A percentile compares a stretch with the other conserved stretches of the same genome.
Evolutionary conservation across 2,329 filamentous ascomycete genomes (phyloP).

Genomic region (Fusarium cyanostomum): DNA sequence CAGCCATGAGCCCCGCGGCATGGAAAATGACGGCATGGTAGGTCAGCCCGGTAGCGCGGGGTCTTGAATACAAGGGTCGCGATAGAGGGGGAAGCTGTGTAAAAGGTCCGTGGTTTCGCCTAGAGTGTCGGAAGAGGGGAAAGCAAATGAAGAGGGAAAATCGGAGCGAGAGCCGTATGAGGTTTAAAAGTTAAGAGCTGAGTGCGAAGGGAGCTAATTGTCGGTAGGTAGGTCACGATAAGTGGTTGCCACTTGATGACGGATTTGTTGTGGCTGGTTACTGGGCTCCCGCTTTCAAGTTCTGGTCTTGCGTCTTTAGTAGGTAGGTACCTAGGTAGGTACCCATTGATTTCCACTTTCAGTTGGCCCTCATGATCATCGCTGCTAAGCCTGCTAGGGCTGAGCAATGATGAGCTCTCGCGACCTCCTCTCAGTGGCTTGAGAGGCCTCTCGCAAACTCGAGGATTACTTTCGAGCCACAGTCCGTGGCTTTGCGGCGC

Average conservation of each 20-base stretch:
- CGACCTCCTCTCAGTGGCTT: background rate
- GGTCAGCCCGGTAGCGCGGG: constrained; percentile 42
- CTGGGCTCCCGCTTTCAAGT: constrained; percentile 15
- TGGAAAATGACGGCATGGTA: constrained; percentile 58
- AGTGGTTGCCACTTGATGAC: constrained; percentile 42
- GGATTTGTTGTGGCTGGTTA: constrained; percentile 40
- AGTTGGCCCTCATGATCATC: constrained; percentile 1
- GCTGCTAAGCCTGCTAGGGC: constrained; percentile 1
- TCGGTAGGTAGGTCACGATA: constrained; percentile 15
- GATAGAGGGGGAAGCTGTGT: constrained; percentile 1
- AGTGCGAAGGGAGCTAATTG: constrained; percentile 13
- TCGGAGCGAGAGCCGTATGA: background rate
- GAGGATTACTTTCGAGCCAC: constrained; percentile 14
- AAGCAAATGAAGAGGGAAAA: background rate
- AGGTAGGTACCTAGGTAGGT: background rate
- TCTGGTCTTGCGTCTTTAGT: background rate
- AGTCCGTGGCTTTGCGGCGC: constrained; percentile 17
- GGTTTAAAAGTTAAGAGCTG: constrained; percentile 24
- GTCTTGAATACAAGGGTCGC: constrained; percentile 9
- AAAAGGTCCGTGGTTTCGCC: background rate
- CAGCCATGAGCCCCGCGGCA: constrained; percentile 61
- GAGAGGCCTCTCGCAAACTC: constrained; percentile 30
- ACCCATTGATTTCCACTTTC: constrained; percentile 18
- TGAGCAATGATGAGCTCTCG: background rate
- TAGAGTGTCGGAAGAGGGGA: background rate